A percentile compares a stretch with the other conserved stretches of the same genome.
phyloP scores from a whole-genome alignment of 768 basidiomycete species.

The Guyanaporus albipodus region DNA sequence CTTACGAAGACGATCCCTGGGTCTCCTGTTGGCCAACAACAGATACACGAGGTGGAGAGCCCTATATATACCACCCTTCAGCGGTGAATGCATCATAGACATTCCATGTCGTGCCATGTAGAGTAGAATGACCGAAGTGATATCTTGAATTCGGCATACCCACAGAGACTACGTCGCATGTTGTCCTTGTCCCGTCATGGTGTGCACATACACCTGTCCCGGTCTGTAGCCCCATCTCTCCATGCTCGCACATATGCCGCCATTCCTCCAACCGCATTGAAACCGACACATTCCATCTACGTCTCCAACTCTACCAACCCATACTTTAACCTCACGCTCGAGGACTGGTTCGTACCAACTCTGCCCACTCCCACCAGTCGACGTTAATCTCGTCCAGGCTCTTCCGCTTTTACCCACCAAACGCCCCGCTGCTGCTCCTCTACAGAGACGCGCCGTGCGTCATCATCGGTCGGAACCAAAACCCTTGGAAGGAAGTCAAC shows the following conservation, averaged over 20 bases:
- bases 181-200: constrained; percentile 26
- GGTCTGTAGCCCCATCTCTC: not conserved
- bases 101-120: constrained; percentile 12
- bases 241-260: constrained; percentile 14
- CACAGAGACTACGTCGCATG: constrained; percentile 15
- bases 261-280: constrained; percentile 19
- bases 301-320: constrained; percentile 77
- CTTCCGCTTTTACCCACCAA: constrained; percentile 70
- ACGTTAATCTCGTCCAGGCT: constrained; percentile 44
- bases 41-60: constrained; percentile 83
- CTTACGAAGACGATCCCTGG: constrained; percentile 90
- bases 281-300: constrained; percentile 52
- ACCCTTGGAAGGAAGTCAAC: constrained; percentile 97
- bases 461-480: constrained; percentile 93
- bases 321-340: constrained; percentile 85
- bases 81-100: constrained; percentile 54
- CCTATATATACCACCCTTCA: constrained; percentile 83
- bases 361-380: constrained; percentile 25
- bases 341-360: constrained; percentile 68
- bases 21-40: constrained; percentile 72
- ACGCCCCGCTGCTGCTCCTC: constrained; percentile 73
- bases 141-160: not conserved
- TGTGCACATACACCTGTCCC: constrained; percentile 26
- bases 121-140: constrained; percentile 16
- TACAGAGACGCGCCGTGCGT: constrained; percentile 90